phyloP scores from a whole-genome alignment of 306 rosid species.

The Trichosanthes truncata region DNA sequence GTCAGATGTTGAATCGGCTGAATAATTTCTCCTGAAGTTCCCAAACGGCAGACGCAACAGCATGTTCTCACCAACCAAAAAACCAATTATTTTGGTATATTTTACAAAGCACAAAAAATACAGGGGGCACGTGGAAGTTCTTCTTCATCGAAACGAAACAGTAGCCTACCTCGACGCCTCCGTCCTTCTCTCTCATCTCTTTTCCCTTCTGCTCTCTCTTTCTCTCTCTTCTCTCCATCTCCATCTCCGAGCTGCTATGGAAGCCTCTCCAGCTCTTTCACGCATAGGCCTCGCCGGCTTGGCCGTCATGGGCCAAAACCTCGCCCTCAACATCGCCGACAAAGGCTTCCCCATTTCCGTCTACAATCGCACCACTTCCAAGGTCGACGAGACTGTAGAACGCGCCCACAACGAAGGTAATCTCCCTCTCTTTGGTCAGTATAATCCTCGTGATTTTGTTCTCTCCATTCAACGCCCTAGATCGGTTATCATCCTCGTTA shows the following conservation, averaged over 20 bases:
- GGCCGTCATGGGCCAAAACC: conserved; percentile 98
- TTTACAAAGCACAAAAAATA: too few species aligned
- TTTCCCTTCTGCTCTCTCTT: too few species aligned
- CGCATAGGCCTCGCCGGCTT: conserved; percentile 90
- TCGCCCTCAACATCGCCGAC: conserved; percentile 90
- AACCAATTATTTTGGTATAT: too few species aligned
- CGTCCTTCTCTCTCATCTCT: too few species aligned
- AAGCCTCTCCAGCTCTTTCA: conserved; percentile 50
- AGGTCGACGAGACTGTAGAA: conserved; percentile 76
- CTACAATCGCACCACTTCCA: conserved; percentile 80
- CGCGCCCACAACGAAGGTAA: conserved; percentile 68
- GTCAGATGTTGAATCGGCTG: too few species aligned
- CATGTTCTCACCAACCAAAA: too few species aligned
- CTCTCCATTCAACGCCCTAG: conserved; percentile 80
- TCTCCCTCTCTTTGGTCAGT: conserved; percentile 61
- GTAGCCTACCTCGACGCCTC: too few species aligned
- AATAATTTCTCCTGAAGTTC: too few species aligned
- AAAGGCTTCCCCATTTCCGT: conserved; percentile 96
- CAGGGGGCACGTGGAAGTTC: too few species aligned
- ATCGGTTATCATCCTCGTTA: conserved; percentile 88
- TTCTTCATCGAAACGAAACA: too few species aligned
- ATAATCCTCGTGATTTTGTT: conserved; percentile 67
- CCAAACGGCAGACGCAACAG: too few species aligned
- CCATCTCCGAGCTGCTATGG: conserved; percentile 26
- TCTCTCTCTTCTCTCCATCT: neutral